Percentiles rank a stretch among this genome's conserved stretches.
Conservation (phyloP, 352 stramenopile genomes). For the Elongisporangium senticosum region DNA sequence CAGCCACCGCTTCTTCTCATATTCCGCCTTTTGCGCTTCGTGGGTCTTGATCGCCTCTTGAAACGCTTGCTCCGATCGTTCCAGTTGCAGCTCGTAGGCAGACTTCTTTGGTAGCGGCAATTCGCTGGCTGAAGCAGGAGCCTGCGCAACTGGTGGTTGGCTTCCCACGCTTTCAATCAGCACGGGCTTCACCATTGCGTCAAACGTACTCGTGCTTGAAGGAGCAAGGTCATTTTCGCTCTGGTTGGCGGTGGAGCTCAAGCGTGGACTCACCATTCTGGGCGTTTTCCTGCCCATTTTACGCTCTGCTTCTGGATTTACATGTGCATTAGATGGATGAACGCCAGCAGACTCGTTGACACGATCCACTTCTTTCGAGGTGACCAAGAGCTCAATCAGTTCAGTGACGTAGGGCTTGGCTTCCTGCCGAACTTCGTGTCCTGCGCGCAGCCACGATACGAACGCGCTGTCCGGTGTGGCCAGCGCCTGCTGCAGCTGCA, state of each 20-base stretch:
- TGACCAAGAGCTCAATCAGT: constrained; percentile 78
- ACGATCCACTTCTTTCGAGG: constrained; percentile 23
- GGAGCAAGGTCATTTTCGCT: not conserved
- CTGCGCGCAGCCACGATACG: constrained; percentile 84
- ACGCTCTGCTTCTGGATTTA: not conserved
- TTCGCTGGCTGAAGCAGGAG: not conserved
- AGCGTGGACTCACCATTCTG: not conserved
- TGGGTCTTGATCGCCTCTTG: constrained; percentile 33
- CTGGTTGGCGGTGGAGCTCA: not conserved
- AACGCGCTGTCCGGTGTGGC: constrained; percentile 59
- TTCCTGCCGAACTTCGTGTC: constrained; percentile 87
- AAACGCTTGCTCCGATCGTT: constrained; percentile 38
- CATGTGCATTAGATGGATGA: not conserved
- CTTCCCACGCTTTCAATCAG: not conserved
- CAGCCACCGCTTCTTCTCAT: constrained; percentile 28
- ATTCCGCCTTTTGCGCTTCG: constrained; percentile 27
- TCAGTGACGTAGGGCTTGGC: constrained; percentile 76
- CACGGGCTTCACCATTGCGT: not conserved
- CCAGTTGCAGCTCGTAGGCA: constrained; percentile 35
- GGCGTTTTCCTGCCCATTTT: not conserved
- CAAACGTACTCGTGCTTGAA: not conserved
- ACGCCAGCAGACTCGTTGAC: not conserved
- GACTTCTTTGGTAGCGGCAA: constrained; percentile 14
- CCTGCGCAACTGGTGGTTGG: constrained; percentile 2
- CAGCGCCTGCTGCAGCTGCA: constrained; percentile 50